phyloP scores from a whole-genome alignment of 2,329 filamentous ascomycete genomes.

The Fusarium austroafricanum region DNA sequence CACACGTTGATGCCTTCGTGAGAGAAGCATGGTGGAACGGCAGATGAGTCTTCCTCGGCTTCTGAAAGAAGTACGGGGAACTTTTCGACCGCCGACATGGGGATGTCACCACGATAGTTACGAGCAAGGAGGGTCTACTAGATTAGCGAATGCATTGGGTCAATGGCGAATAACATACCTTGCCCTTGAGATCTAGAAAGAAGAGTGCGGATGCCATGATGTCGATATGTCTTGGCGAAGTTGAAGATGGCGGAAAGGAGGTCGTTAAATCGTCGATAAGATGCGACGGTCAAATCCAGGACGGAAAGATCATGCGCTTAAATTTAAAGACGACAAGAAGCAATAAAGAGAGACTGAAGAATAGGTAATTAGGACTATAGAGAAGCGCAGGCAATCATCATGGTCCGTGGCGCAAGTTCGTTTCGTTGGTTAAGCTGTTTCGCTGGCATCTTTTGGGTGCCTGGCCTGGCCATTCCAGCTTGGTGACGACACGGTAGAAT shows the following conservation, averaged over 20 bases:
- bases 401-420: slow-evolving; percentile 29
- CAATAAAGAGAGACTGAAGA: slow-evolving; percentile 14
- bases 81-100: slow-evolving; percentile 98
- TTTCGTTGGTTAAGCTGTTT: slow-evolving; percentile 34
- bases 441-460: slow-evolving; percentile 45
- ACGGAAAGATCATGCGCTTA: slow-evolving; percentile 31
- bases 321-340: slow-evolving; percentile 5
- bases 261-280: slow-evolving; percentile 41
- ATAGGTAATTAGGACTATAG: slow-evolving; percentile 38
- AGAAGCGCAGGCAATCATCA: slow-evolving; percentile 44
- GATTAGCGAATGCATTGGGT: slow-evolving; percentile 4
- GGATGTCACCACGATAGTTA: slow-evolving; percentile 98
- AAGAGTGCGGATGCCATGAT: slow-evolving; percentile 97
- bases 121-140: slow-evolving; percentile 94
- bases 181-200: slow-evolving; percentile 99
- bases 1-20: slow-evolving; percentile 97
- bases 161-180: slow-evolving; percentile 66
- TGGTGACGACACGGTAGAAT: slow-evolving; percentile 41
- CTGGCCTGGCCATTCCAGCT: slow-evolving; percentile 33
- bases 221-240: slow-evolving; percentile 39
- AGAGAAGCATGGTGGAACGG: slow-evolving; percentile 97
- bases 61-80: slow-evolving; percentile 96
- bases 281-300: slow-evolving; percentile 31
- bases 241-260: slow-evolving; percentile 44
- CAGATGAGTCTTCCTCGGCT: slow-evolving; percentile 98